Base-by-base conservation (phyloP, 2,329 filamentous ascomycete species). In the Plenodomus lindquistii region DNA sequence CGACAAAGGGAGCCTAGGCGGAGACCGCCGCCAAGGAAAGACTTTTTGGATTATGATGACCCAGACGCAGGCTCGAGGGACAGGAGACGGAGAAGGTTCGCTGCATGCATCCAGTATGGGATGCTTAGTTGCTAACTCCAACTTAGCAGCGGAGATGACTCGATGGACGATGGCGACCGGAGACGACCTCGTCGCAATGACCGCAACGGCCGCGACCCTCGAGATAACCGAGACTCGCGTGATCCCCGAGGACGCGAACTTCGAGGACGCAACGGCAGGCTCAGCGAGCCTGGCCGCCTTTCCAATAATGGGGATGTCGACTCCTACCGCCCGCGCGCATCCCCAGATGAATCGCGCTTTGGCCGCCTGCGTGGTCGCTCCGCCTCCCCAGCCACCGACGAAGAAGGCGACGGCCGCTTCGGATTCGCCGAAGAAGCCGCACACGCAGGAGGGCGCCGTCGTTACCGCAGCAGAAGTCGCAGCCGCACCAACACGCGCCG, bases 81-180 rank as follows among this genome's bases (percentile, higher is more conserved):
- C 19, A 51, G 42, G 36, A 59, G 57, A 40, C 50, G 63, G 42
- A 57, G 66, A 58, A 63, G 57, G 60, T 59, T 45, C 37, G 52
- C 24, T 43, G 16, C 10, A 39, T 20, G 15, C 15, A 13, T 17
- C 2, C 10, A 22, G 19, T 13, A 7, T 42, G 18, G 3, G 8
- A 16, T 34, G 20, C 19, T 13, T 22, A 15, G 9, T 19, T 38
- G 74, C 59, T 70, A 69, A 59, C 67, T 29, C 19, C 29, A 11
- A 29, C 56, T 52, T 44, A 49, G 52, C 40, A 67, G 76, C 0
- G 93, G 91, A 60, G 85, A 88, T 61, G 88, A 85, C 29, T 88
- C 83, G 63, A 87, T 96, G 78, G 96, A 95, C 71, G 91, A 96
- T 62, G 55, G 53, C 20, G 61, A 67, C 10, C 54, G 56, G 38